These are phyloP conservation scores for Pyrenophora tritici-repentis DNA, from an alignment of 2,329 filamentous ascomycete species.

Conservation along the genomic window DNA sequence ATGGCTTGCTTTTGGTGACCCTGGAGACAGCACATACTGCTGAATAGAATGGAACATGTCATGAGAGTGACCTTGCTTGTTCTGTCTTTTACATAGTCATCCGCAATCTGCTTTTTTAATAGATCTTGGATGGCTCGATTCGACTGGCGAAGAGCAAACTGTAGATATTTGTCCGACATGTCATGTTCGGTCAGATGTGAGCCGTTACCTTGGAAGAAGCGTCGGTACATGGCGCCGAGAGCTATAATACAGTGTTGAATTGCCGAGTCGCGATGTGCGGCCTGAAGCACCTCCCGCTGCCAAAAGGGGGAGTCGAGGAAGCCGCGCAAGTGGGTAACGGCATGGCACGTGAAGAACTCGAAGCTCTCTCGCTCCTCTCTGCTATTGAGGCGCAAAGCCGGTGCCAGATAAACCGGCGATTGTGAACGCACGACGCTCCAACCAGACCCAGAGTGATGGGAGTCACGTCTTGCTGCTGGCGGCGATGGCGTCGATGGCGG, in stretches of 20 bases:
- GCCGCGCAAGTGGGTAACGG: conserved; percentile 30
- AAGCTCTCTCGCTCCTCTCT: conserved; percentile 34
- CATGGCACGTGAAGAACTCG: conserved; percentile 37
- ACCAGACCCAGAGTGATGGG: neutral
- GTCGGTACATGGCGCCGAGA: conserved; percentile 41
- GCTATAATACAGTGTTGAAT: conserved; percentile 40
- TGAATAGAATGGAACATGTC: conserved; percentile 39
- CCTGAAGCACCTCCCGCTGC: conserved; percentile 39
- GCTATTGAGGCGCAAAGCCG: conserved; percentile 26
- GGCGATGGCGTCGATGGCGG: conserved; percentile 4
- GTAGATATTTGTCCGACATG: conserved; percentile 29
- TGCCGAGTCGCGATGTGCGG: conserved; percentile 36
- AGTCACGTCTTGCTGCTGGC: neutral
- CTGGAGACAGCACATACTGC: conserved; percentile 40
- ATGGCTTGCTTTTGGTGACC: conserved; percentile 37
- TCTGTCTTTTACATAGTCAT: conserved; percentile 1
- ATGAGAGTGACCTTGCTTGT: conserved; percentile 37
- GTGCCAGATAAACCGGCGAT: conserved; percentile 17
- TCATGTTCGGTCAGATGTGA: conserved; percentile 30
- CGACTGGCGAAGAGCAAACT: conserved; percentile 40
- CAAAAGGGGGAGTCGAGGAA: conserved; percentile 41
- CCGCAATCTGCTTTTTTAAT: conserved; percentile 15
- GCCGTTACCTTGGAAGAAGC: conserved; percentile 28
- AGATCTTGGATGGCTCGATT: conserved; percentile 37
- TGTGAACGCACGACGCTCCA: conserved; percentile 6